Evolutionary conservation across 352 stramenopile species (phyloP).

Genomic region (Blastocystis sp.): DNA sequence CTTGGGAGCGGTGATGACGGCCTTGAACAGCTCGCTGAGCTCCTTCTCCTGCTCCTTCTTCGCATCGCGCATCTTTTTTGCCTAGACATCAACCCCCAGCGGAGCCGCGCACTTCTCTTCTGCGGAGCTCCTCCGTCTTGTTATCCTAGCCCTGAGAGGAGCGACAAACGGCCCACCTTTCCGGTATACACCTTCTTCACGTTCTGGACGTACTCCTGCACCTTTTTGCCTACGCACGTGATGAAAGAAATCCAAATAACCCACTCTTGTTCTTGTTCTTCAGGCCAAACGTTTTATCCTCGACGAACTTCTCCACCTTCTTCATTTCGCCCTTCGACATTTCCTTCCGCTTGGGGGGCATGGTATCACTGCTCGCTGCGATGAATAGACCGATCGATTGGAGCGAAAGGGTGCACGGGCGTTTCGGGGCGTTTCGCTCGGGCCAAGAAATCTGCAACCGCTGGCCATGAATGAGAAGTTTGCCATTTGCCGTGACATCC

Average conservation of each 20-base stretch:
- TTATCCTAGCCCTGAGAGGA: constrained; percentile 74
- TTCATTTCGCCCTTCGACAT: constrained; percentile 83
- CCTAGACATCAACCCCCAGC: constrained; percentile 73
- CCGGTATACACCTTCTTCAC: constrained; percentile 81
- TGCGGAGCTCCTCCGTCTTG: constrained; percentile 79
- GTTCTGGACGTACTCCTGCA: constrained; percentile 87
- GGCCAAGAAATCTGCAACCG: neutral
- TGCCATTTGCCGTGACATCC: constrained; percentile 30
- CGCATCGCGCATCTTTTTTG: constrained; percentile 76
- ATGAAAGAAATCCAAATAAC: neutral
- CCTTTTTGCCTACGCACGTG: constrained; percentile 83
- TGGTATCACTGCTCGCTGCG: neutral
- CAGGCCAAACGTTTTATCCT: constrained; percentile 98
- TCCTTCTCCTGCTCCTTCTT: constrained; percentile 76
- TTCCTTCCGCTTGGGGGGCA: constrained; percentile 66
- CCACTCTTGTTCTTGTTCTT: constrained; percentile 96
- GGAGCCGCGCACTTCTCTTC: constrained; percentile 73
- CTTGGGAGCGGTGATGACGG: constrained; percentile 70
- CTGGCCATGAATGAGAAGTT: constrained; percentile 52
- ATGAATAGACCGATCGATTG: neutral
- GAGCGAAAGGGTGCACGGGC: neutral
- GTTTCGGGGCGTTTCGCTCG: neutral
- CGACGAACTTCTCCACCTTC: constrained; percentile 86
- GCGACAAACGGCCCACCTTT: constrained; percentile 28
- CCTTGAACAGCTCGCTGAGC: constrained; percentile 81